These are phyloP conservation scores for Phytopythium ostracodes DNA, from an alignment of 352 stramenopile genomes.

Conservation along the genomic window DNA sequence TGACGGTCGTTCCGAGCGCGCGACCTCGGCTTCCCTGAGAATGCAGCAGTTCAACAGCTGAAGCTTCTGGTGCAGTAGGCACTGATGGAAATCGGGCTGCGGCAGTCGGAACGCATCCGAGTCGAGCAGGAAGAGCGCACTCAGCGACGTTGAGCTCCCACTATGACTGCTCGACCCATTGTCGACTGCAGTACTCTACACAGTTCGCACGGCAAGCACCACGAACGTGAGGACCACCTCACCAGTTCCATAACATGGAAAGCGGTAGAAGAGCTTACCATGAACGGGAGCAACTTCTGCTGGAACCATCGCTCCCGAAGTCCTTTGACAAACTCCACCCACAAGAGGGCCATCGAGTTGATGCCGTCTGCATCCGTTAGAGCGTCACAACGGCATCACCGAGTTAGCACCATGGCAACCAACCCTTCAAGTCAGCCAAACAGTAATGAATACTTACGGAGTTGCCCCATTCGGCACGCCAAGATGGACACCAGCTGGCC, in stretches of 20 bases:
- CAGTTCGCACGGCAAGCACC: neutral
- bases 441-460: constrained; percentile 41
- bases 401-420: constrained; percentile 12
- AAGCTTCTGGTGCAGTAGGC: constrained; percentile 76
- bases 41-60: constrained; percentile 82
- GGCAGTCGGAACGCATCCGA: constrained; percentile 42
- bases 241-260: neutral
- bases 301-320: constrained; percentile 68
- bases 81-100: constrained; percentile 63
- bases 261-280: constrained; percentile 31
- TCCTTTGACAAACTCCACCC: constrained; percentile 81
- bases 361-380: constrained; percentile 48
- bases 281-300: constrained; percentile 61
- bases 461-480: constrained; percentile 57
- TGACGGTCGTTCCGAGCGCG: constrained; percentile 2
- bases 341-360: constrained; percentile 72
- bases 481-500: constrained; percentile 69
- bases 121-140: constrained; percentile 52
- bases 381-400: constrained; percentile 4
- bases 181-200: constrained; percentile 29
- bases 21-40: constrained; percentile 29
- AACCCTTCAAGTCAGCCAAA: neutral
- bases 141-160: constrained; percentile 33
- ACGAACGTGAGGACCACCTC: neutral
- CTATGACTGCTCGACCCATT: constrained; percentile 20